Conservation (phyloP, 306 rosid genomes). For the Casuarina equisetifolia region DNA sequence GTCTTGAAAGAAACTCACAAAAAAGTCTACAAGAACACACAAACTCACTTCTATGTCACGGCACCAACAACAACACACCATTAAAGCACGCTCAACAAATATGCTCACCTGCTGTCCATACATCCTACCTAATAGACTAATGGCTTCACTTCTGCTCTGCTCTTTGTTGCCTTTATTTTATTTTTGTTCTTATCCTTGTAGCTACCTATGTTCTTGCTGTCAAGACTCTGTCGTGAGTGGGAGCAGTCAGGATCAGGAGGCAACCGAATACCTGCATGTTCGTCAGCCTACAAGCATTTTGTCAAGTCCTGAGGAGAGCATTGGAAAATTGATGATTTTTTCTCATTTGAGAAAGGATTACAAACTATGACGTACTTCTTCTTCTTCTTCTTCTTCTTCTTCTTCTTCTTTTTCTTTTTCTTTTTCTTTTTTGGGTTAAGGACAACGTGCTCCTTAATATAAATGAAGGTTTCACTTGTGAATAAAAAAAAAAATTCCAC, state of each 20-base stretch:
- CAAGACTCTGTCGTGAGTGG: slow-evolving; percentile 36
- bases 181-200: slow-evolving; percentile 21
- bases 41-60: too few relatives aligned
- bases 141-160: slow-evolving; percentile 17
- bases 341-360: slow-evolving; percentile 79
- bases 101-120: neutral
- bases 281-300: slow-evolving; percentile 87
- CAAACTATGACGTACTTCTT: too few relatives aligned
- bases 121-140: slow-evolving; percentile 19
- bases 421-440: too few relatives aligned
- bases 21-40: too few relatives aligned
- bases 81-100: too few relatives aligned
- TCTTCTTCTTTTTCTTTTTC: too few relatives aligned
- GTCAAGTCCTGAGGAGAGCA: slow-evolving; percentile 88
- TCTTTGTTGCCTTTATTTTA: slow-evolving; percentile 7
- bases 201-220: slow-evolving; percentile 8
- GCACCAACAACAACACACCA: too few relatives aligned
- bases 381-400: too few relatives aligned
- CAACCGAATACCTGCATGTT: slow-evolving; percentile 53
- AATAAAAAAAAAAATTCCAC: too few relatives aligned
- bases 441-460: too few relatives aligned
- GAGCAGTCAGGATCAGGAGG: slow-evolving; percentile 79
- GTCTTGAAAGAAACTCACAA: too few relatives aligned
- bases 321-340: slow-evolving; percentile 89
- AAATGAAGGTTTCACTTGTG: too few relatives aligned